These are phyloP conservation scores for Aspergillus sp. DNA, from an alignment of 2,329 filamentous ascomycete genomes.

Conservation along the genomic window DNA sequence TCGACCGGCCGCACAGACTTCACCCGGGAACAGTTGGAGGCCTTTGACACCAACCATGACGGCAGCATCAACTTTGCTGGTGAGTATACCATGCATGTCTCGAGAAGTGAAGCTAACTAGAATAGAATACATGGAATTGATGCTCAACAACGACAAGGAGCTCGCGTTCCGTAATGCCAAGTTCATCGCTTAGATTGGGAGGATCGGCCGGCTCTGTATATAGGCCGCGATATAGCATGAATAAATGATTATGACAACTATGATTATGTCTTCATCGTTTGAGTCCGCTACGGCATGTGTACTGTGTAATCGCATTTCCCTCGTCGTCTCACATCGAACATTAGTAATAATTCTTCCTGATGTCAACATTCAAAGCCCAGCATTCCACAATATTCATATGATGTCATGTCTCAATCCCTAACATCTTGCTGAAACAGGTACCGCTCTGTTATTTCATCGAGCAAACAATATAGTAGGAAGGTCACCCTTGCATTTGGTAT, in stretches of 20 bases:
- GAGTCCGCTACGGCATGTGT: too few relatives aligned
- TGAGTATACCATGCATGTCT: neutral
- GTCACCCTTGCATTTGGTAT: neutral
- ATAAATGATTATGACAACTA: neutral
- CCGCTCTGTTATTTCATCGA: neutral
- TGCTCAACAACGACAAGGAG: neutral
- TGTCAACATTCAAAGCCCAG: neutral
- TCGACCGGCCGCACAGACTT: neutral
- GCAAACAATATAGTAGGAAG: neutral
- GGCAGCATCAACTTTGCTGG: conserved; percentile 7
- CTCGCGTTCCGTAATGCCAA: neutral
- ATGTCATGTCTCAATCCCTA: conserved; percentile 1
- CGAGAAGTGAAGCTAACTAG: neutral
- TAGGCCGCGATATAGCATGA: neutral
- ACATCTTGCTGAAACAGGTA: neutral
- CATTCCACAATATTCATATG: neutral
- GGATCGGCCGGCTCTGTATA: neutral
- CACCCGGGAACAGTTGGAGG: neutral
- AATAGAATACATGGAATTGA: neutral
- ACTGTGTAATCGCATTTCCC: too few relatives aligned
- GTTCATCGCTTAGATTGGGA: neutral
- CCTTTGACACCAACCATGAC: conserved; percentile 5
- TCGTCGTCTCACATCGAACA: too few relatives aligned
- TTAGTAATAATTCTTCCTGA: neutral
- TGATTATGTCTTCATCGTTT: too few relatives aligned